Base-by-base conservation (phyloP, 2,329 filamentous ascomycete genomes). In the Colletotrichum musicola region DNA sequence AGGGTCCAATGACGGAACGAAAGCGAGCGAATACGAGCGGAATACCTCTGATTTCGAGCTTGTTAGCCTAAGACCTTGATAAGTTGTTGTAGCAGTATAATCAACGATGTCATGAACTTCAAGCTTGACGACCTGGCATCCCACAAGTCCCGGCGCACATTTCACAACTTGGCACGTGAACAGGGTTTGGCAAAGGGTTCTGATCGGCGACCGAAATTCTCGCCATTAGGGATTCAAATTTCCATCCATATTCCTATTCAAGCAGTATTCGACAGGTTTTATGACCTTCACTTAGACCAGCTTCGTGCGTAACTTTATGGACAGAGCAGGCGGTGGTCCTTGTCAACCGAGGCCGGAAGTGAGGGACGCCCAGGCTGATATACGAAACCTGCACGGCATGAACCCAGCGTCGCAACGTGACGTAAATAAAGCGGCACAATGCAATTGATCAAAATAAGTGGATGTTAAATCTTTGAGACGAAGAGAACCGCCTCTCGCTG, bases 351-450 rank as follows among this genome's bases (percentile, higher is more conserved):
- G 49, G 13, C 27, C 20, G 20, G 22, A 30, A 25, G 42, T 25
- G 4, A 12, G 6, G 38, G 18, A n/a, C 38, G 20, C 38, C 38
- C 14, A 38, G 54, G 54, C 54, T 44, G 18, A 27, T 44, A 1
- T 56, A 9, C 38, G 54, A 56, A 44, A 44, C 54, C 16, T 56
- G 54, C 53, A 14, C 40, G 40, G 40, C 40, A 42, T 42, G 16
- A 14, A 14, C 40, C 16, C 40, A 42, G 40, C 13, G 1, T 59
- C 1, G 46, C 13, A 18, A 50, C 30, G 55, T 50, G 44, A 60
- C 27, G 16, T 51, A 38, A 18, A 60, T 10, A 35, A 35, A 35
- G 22, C 7, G 10, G 30, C 7, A 35, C 2, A 10, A 35, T 10
- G 30, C 22, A 3, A 10, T 35, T 35, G 12, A 10, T 3, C 7